Percentiles rank a stretch among this genome's conserved stretches.
phyloP scores from a whole-genome alignment of 2,329 filamentous ascomycete genomes.

The Pestalotiopsis sp. region DNA sequence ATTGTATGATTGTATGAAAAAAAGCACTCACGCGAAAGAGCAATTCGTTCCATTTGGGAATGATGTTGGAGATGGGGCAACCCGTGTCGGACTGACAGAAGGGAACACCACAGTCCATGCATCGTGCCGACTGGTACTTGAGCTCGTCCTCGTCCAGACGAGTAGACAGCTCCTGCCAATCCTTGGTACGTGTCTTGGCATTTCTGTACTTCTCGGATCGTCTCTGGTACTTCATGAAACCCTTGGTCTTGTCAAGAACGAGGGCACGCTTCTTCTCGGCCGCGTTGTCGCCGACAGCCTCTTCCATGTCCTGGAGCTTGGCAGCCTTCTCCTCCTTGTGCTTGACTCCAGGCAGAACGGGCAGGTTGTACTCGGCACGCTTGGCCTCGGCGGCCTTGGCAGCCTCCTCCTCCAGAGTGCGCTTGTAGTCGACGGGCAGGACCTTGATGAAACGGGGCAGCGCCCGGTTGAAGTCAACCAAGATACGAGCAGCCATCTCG shows the following conservation, averaged over 20 bases:
- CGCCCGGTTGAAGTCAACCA: constrained; percentile 93
- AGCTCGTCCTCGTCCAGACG: constrained; percentile 92
- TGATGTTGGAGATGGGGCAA: constrained; percentile 96
- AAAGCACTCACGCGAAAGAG: constrained; percentile 51
- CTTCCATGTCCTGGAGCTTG: constrained; percentile 82
- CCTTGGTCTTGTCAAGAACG: constrained; percentile 95
- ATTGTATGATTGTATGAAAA: neutral
- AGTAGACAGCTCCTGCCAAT: constrained; percentile 89
- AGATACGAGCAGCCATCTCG: constrained; percentile 87
- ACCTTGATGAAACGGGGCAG: constrained; percentile 92
- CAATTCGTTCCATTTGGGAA: constrained; percentile 94
- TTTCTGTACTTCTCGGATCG: constrained; percentile 92
- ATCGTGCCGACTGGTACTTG: constrained; percentile 94
- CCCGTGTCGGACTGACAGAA: constrained; percentile 97
- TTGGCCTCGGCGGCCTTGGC: constrained; percentile 84
- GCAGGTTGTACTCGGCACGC: constrained; percentile 80
- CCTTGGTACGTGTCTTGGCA: constrained; percentile 81
- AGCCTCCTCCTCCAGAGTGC: constrained; percentile 83
- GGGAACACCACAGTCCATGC: constrained; percentile 98
- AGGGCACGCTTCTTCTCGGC: constrained; percentile 88
- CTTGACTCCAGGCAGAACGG: constrained; percentile 71
- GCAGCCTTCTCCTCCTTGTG: constrained; percentile 71
- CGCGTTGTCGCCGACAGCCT: constrained; percentile 82
- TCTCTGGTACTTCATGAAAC: constrained; percentile 97
- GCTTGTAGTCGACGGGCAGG: constrained; percentile 94